A percentile compares a stretch with the other conserved stretches of the same genome.
Evolutionary conservation across 345 rosid genomes (phyloP).

Genomic region (Jatropha curcas): DNA sequence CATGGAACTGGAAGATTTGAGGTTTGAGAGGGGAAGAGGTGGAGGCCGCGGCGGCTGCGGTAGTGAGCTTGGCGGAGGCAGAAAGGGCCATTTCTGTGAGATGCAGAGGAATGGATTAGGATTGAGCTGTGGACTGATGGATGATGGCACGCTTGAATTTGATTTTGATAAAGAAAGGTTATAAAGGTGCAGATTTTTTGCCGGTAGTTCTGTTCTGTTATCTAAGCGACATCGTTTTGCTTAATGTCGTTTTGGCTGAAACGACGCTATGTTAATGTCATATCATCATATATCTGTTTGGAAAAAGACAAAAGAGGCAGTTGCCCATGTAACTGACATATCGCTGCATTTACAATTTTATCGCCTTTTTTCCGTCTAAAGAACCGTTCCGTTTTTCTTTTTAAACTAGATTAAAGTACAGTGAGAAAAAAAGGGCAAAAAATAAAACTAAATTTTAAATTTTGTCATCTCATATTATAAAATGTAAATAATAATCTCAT

Average conservation of each 20-base stretch:
- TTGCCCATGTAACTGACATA: background rate
- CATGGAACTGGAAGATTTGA: conserved; percentile 10
- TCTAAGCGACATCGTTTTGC: background rate
- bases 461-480: too few relatives aligned
- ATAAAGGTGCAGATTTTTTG: background rate
- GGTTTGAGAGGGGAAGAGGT: conserved; percentile 1
- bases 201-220: background rate
- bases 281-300: too few relatives aligned
- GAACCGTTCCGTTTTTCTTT: too few relatives aligned
- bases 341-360: background rate
- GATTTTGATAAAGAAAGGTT: too few relatives aligned
- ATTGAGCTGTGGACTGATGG: background rate
- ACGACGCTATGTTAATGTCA: background rate
- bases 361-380: too few relatives aligned
- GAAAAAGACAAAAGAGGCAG: background rate
- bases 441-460: too few relatives aligned
- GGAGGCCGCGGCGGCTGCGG: conserved; percentile 16
- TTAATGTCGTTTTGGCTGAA: background rate
- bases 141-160: background rate
- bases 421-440: too few relatives aligned
- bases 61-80: conserved; percentile 24
- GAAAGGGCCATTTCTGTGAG: conserved; percentile 21
- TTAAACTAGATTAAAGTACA: too few relatives aligned
- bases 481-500: too few relatives aligned
- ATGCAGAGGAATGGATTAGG: background rate